A percentile compares a stretch with the other conserved stretches of the same genome.
These are phyloP conservation scores for Yamadazyma mexicana DNA, from an alignment of 1,139 yeast species.

Conservation along the genomic window DNA sequence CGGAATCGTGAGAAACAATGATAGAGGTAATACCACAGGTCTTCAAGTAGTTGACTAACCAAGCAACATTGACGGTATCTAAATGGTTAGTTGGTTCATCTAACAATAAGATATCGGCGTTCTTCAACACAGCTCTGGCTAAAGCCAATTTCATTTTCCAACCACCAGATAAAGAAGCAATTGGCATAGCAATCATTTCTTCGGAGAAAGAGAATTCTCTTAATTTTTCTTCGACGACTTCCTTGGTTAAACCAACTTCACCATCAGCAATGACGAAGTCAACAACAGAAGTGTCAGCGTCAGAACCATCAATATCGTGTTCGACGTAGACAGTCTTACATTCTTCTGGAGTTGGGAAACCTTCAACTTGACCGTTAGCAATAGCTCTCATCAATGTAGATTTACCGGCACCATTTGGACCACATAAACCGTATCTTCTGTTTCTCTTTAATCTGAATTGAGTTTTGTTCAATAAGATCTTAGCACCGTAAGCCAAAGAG, in stretches of 20 bases:
- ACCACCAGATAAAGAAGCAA: slow-evolving; percentile 98
- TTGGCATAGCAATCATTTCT: slow-evolving; percentile 89
- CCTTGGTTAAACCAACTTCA: slow-evolving; percentile 75
- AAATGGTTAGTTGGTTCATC: slow-evolving; percentile 99
- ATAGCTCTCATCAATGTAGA: slow-evolving; percentile 99
- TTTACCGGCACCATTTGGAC: slow-evolving; percentile 99
- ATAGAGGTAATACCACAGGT: slow-evolving; percentile 98
- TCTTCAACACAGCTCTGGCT: slow-evolving; percentile 98
- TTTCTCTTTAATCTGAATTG: slow-evolving; percentile 99
- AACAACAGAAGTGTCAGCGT: slow-evolving; percentile 90
- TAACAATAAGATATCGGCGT: slow-evolving; percentile 95
- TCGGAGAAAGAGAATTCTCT: slow-evolving; percentile 89
- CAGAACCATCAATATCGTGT: slow-evolving; percentile 98
- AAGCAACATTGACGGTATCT: slow-evolving; percentile 98
- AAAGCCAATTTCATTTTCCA: slow-evolving; percentile 99
- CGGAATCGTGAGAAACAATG: slow-evolving; percentile 98
- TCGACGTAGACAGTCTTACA: slow-evolving; percentile 99
- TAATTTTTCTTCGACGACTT: slow-evolving; percentile 70
- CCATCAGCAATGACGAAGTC: slow-evolving; percentile 84
- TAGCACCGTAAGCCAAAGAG: slow-evolving; percentile 99
- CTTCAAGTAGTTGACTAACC: slow-evolving; percentile 98
- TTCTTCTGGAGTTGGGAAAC: slow-evolving; percentile 98
- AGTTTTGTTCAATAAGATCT: slow-evolving; percentile 98
- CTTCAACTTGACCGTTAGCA: slow-evolving; percentile 99
- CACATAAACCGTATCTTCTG: slow-evolving; percentile 99